Evolutionary conservation across 805 yeast species (phyloP).

Genomic region (Yamadazyma tumulicola): DNA sequence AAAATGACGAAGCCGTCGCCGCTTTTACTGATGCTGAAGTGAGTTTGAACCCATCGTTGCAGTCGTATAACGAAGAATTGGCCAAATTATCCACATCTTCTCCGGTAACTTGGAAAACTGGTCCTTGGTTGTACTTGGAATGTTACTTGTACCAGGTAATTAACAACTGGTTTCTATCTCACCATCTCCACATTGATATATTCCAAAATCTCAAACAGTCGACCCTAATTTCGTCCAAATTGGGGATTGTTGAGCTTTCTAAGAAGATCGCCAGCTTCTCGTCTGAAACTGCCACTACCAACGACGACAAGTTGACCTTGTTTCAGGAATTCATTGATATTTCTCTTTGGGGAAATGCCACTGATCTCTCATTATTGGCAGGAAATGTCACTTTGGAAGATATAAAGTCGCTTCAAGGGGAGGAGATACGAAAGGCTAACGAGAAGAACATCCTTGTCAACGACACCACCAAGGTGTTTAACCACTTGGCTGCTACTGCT

Average conservation of each 20-base stretch:
- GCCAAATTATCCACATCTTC: constrained; percentile 10
- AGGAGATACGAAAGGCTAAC: constrained; percentile 76
- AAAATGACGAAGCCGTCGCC: constrained; percentile 28
- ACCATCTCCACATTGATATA: constrained; percentile 55
- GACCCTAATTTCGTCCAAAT: constrained; percentile 69
- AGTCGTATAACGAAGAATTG: constrained; percentile 53
- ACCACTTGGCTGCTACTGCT: constrained; percentile 30
- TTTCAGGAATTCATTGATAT: constrained; percentile 84
- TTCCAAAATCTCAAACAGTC: constrained; percentile 67
- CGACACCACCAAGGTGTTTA: constrained; percentile 72
- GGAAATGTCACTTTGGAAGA: constrained; percentile 83
- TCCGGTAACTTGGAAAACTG: constrained; percentile 66
- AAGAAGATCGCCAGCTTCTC: constrained; percentile 45
- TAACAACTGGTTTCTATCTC: constrained; percentile 37
- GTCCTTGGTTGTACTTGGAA: constrained; percentile 90
- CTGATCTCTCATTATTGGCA: constrained; percentile 86
- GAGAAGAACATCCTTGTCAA: constrained; percentile 75
- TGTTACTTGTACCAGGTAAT: constrained; percentile 75
- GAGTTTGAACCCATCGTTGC: constrained; percentile 44
- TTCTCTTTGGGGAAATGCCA: constrained; percentile 97
- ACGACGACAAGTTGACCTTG: constrained; percentile 48
- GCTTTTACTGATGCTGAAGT: constrained; percentile 31
- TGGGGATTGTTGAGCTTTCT: constrained; percentile 81
- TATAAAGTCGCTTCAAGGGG: constrained; percentile 87
- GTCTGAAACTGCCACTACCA: constrained; percentile 24